Percentiles rank a stretch among this genome's conserved stretches.
Evolutionary conservation across 768 basidiomycete species (phyloP).

Genomic region (Fomitopsis pulvina): DNA sequence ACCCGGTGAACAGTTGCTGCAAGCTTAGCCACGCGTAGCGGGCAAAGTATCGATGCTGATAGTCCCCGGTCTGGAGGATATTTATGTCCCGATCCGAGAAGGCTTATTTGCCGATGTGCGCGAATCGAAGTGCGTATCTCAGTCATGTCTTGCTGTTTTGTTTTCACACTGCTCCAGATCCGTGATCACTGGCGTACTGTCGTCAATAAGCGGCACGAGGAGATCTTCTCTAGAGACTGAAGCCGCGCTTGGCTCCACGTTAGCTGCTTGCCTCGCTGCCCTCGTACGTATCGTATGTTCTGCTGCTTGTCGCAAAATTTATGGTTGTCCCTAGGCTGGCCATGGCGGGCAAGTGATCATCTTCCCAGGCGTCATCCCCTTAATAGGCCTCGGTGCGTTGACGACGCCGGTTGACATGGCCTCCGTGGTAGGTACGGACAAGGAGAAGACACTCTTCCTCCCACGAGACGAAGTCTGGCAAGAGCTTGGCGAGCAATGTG

Average conservation of each 20-base stretch:
- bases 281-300: constrained; percentile 10
- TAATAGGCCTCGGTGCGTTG: constrained; percentile 67
- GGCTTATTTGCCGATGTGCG: constrained; percentile 74
- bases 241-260: constrained; percentile 72
- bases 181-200: constrained; percentile 61
- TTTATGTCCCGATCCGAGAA: constrained; percentile 70
- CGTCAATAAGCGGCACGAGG: constrained; percentile 57
- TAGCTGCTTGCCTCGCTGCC: constrained; percentile 68
- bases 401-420: constrained; percentile 50
- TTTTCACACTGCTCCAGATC: constrained; percentile 29
- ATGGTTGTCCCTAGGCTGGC: constrained; percentile 39
- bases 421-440: constrained; percentile 73
- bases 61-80: constrained; percentile 86
- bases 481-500: constrained; percentile 81
- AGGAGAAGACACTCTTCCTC: constrained; percentile 74
- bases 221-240: constrained; percentile 39
- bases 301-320: not conserved
- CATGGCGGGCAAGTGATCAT: constrained; percentile 72
- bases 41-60: constrained; percentile 61
- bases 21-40: constrained; percentile 34
- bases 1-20: not conserved
- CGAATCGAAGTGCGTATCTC: constrained; percentile 54
- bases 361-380: constrained; percentile 68
- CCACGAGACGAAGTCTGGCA: constrained; percentile 79
- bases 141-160: not conserved